Evolutionary conservation across 495 filamentous ascomycete genomes (phyloP).

Genomic region (Chaetomium cochliodes): DNA sequence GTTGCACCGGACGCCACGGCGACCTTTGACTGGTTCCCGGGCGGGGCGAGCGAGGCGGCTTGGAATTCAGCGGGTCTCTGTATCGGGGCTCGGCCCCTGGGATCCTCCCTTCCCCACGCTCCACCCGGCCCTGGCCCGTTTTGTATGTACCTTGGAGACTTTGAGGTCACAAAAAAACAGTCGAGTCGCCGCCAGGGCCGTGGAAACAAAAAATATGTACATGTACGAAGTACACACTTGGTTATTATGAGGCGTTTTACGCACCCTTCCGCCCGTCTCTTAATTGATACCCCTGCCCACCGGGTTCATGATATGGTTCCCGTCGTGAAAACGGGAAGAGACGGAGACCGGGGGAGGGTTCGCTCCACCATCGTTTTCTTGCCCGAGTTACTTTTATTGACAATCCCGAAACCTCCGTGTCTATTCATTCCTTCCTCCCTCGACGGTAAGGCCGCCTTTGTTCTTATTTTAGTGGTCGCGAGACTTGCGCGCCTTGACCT

Average conservation of each 20-base stretch:
- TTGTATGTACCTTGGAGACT: constrained; percentile 12
- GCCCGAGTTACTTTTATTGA: not conserved
- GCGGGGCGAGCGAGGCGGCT: not conserved
- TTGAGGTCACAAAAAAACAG: not conserved
- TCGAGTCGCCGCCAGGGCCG: not conserved
- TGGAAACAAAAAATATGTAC: not conserved
- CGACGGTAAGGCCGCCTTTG: no score
- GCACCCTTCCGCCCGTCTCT: not conserved
- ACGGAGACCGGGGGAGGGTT: not conserved
- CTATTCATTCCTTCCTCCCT: no score
- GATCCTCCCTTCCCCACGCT: constrained; percentile 4
- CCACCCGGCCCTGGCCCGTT: not conserved
- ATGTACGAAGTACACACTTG: not conserved
- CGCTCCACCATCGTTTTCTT: not conserved
- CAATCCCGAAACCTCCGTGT: no score
- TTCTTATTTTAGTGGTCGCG: not conserved
- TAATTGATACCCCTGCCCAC: not conserved
- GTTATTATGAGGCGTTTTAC: not conserved
- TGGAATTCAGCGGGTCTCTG: not conserved
- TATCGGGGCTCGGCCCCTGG: constrained; percentile 1
- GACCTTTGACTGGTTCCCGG: constrained; percentile 26
- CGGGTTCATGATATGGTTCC: not conserved
- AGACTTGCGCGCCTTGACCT: not conserved
- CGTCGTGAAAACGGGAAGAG: not conserved
- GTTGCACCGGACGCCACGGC: constrained; percentile 25